Conservation (phyloP, 805 yeast genomes). For the Starmerella sp. region DNA sequence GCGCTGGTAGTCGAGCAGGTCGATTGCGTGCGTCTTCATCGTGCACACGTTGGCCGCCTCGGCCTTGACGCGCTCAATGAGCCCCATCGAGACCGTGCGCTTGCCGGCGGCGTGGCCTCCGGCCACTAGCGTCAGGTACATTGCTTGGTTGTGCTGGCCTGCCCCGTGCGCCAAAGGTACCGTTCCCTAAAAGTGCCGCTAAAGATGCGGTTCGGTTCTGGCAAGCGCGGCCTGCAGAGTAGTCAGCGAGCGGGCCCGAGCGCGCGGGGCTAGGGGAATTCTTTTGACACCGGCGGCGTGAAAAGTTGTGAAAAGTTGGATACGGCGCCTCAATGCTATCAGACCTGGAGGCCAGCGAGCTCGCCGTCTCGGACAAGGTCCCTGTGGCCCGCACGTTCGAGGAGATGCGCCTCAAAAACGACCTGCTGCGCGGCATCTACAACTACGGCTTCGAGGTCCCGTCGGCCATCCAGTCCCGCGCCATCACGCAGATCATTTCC, state of each 20-base stretch:
- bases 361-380: conserved; percentile 51
- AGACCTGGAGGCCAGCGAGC: conserved; percentile 35
- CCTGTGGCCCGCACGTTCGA: conserved; percentile 28
- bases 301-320: neutral
- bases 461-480: conserved; percentile 72
- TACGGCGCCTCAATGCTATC: conserved; percentile 12
- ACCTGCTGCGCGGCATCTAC: conserved; percentile 49
- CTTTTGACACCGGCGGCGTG: neutral
- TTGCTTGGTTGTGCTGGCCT: neutral
- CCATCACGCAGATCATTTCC: conserved; percentile 64
- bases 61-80: conserved; percentile 28
- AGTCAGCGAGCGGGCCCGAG: no score
- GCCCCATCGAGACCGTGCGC: conserved; percentile 28
- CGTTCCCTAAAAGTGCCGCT: no score
- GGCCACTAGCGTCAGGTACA: conserved; percentile 38
- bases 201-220: no score
- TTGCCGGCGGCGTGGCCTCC: conserved; percentile 58
- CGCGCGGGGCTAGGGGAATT: neutral
- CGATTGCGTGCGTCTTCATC: conserved; percentile 26
- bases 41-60: conserved; percentile 19
- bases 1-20: conserved; percentile 36
- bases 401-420: conserved; percentile 28
- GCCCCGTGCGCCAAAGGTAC: no score
- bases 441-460: conserved; percentile 76
- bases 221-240: no score